phyloP scores from a whole-genome alignment of 305 asterid genomes.

The Solanum hybrid region DNA sequence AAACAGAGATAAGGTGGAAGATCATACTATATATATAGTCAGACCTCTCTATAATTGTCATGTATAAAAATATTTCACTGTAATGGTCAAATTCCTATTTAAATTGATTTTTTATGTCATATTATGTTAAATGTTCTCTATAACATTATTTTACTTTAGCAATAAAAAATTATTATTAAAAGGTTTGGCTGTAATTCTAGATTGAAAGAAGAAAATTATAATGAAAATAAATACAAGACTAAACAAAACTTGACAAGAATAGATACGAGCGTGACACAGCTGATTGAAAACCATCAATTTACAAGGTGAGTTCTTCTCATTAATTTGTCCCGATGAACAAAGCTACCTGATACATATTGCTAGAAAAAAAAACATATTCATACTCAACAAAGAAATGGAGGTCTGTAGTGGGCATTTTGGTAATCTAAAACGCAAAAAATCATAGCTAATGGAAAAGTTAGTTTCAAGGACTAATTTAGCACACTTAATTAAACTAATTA shows the following conservation, averaged over 20 bases:
- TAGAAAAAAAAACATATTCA: background rate
- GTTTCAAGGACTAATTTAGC: background rate
- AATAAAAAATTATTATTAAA: no score
- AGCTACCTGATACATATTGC: background rate
- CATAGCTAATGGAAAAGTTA: background rate
- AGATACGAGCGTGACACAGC: background rate
- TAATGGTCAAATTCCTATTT: background rate
- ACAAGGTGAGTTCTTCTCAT: background rate
- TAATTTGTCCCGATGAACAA: background rate
- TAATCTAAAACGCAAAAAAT: background rate
- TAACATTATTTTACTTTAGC: background rate
- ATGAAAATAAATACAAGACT: background rate
- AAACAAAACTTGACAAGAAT: background rate
- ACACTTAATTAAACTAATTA: background rate
- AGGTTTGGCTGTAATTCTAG: background rate
- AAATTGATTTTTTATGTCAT: background rate
- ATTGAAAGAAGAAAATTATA: no score
- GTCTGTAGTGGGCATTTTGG: background rate
- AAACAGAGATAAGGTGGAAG: background rate
- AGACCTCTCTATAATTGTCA: background rate
- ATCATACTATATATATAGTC: background rate
- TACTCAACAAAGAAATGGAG: background rate
- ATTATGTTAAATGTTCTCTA: background rate
- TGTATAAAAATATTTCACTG: background rate
- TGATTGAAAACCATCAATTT: background rate